A percentile compares a stretch with the other conserved stretches of the same genome.
Conservation (phyloP, 164 flowering plant genomes). For the Dillenia suffruticosa region DNA sequence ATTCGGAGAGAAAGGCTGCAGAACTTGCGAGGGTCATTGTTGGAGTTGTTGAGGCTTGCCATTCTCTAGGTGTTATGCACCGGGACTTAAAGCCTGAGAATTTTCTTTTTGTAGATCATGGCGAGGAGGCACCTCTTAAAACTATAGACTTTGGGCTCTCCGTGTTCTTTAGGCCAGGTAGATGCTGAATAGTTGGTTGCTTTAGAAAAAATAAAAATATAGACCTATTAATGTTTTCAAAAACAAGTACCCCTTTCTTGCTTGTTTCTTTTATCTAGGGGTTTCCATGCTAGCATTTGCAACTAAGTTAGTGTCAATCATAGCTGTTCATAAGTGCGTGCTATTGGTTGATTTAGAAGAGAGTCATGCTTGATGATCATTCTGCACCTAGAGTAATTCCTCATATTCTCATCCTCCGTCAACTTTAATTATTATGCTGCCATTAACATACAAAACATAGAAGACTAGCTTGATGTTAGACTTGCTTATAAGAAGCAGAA, state of each 20-base stretch:
- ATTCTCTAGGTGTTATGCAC: constrained; percentile 76
- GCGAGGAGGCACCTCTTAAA: constrained; percentile 59
- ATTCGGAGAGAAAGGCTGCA: constrained; percentile 66
- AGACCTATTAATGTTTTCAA: no score
- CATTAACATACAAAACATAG: no score
- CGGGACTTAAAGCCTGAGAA: constrained; percentile 79
- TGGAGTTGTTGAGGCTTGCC: constrained; percentile 68
- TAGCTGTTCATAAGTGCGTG: no score
- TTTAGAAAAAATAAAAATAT: neutral
- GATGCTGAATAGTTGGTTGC: neutral
- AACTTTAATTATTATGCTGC: no score
- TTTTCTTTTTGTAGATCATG: constrained; percentile 50
- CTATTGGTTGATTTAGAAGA: no score
- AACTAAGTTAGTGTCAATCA: neutral
- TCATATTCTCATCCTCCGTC: no score
- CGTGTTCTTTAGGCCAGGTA: constrained; percentile 69
- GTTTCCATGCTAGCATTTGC: neutral
- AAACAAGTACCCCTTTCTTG: neutral
- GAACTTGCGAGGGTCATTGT: constrained; percentile 61
- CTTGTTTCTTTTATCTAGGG: neutral
- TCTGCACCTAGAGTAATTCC: no score
- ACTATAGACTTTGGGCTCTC: constrained; percentile 76
- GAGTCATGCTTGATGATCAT: no score
- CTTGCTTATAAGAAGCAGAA: no score
- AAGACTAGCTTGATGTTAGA: no score